Evolutionary conservation across 2,329 filamentous ascomycete genomes (phyloP).

Genomic region (Cryphonectria japonica): DNA sequence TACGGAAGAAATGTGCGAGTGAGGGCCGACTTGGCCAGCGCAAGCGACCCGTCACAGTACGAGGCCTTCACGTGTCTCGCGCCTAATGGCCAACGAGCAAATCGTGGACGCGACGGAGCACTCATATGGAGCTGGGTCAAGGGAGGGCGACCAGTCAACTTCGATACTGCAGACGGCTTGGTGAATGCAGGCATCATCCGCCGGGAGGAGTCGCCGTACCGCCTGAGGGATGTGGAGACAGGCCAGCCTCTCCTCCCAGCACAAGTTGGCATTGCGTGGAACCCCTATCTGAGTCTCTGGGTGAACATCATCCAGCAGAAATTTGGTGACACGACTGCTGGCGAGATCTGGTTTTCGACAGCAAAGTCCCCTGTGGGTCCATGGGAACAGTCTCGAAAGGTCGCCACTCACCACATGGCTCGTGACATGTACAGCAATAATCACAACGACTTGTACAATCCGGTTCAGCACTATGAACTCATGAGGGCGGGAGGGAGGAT

Average conservation of each 20-base stretch:
- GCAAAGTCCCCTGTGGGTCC: conserved; percentile 25
- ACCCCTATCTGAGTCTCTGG: conserved; percentile 25
- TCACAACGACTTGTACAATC: conserved; percentile 28
- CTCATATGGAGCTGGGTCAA: conserved; percentile 26
- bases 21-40: conserved; percentile 22
- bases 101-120: conserved; percentile 15
- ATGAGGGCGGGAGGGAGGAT: conserved; percentile 23
- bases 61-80: conserved; percentile 27
- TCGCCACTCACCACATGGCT: conserved; percentile 27
- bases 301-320: conserved; percentile 26
- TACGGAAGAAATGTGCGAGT: conserved; percentile 28
- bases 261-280: conserved; percentile 28
- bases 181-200: conserved; percentile 16
- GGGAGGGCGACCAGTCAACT: conserved; percentile 25
- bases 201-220: conserved; percentile 25
- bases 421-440: conserved; percentile 19
- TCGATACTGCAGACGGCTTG: conserved; percentile 20
- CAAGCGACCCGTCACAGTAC: conserved; percentile 24
- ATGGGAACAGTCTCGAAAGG: conserved; percentile 24
- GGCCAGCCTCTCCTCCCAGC: conserved; percentile 18
- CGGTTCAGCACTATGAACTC: conserved; percentile 27
- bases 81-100: conserved; percentile 14
- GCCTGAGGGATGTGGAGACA: conserved; percentile 19
- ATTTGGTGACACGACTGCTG: conserved; percentile 20
- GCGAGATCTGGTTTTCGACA: conserved; percentile 26